phyloP scores from a whole-genome alignment of 495 filamentous ascomycete genomes.

The Elaphomyces granulatus region DNA sequence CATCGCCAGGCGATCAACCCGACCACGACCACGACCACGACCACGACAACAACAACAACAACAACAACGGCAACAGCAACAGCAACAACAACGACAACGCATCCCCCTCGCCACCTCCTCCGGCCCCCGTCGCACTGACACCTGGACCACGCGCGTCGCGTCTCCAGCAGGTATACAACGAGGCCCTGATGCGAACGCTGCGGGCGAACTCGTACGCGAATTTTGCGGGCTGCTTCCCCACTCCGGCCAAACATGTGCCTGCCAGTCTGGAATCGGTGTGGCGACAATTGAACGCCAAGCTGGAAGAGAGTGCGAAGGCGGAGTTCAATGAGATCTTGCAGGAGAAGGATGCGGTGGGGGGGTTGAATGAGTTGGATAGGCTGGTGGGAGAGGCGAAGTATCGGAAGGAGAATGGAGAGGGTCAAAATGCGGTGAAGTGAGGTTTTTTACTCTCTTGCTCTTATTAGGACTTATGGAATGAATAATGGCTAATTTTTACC shows the following conservation, averaged over 20 bases:
- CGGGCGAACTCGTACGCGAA: slow-evolving; percentile 59
- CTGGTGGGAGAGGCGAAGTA: slow-evolving; percentile 55
- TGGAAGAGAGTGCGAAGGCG: slow-evolving; percentile 42
- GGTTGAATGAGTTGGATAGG: slow-evolving; percentile 71
- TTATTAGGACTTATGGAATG: slow-evolving; percentile 1
- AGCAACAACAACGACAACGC: too few species aligned
- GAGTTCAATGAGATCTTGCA: slow-evolving; percentile 69
- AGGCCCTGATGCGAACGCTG: slow-evolving; percentile 55
- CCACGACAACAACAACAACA: too few species aligned
- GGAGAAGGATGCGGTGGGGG: slow-evolving; percentile 53
- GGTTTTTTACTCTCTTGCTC: slow-evolving; percentile 8
- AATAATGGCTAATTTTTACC: not conserved
- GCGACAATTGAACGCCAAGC: slow-evolving; percentile 50
- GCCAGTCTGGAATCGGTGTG: slow-evolving; percentile 52
- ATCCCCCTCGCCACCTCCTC: slow-evolving; percentile 40
- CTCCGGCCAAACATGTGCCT: slow-evolving; percentile 54
- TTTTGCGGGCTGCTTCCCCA: slow-evolving; percentile 82
- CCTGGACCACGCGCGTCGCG: slow-evolving; percentile 64
- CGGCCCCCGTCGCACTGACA: slow-evolving; percentile 41
- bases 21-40: too few species aligned
- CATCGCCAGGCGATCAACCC: too few species aligned
- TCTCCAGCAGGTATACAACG: slow-evolving; percentile 53
- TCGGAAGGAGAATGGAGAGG: slow-evolving; percentile 33
- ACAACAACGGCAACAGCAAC: too few species aligned
- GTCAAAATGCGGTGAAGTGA: slow-evolving; percentile 21